A percentile compares a stretch with the other conserved stretches of the same genome.
These are phyloP conservation scores for Cucumis melo DNA, from an alignment of 306 rosid genomes.

Conservation along the genomic window DNA sequence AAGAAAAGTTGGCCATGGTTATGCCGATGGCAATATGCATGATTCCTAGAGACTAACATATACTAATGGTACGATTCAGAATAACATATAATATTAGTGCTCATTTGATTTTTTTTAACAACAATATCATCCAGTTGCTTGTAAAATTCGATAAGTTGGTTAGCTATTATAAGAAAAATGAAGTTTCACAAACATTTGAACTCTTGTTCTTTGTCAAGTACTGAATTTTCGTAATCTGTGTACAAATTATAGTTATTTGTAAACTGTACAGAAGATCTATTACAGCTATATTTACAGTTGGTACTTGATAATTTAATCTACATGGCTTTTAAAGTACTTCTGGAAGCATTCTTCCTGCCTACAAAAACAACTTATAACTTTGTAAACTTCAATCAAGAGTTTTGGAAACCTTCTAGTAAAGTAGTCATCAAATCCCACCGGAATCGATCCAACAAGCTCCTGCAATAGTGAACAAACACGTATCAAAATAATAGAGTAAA, in stretches of 20 bases:
- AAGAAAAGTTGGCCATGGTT: slow-evolving; percentile 6
- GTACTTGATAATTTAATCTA: neutral
- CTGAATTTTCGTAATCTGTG: neutral
- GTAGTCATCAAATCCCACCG: slow-evolving; percentile 30
- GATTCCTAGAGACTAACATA: neutral
- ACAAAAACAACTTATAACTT: slow-evolving; percentile 16
- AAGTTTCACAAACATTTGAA: neutral
- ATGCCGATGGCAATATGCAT: neutral
- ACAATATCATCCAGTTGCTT: neutral
- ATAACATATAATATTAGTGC: neutral
- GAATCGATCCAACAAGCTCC: slow-evolving; percentile 31
- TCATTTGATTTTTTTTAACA: neutral
- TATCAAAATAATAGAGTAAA: neutral
- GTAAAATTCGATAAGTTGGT: neutral
- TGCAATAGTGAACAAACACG: neutral
- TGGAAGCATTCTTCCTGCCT: slow-evolving; percentile 23
- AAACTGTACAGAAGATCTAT: neutral
- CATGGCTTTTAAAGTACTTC: slow-evolving; percentile 18
- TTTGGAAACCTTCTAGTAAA: slow-evolving; percentile 32
- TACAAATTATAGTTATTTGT: neutral
- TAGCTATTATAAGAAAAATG: neutral
- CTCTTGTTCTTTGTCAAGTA: neutral
- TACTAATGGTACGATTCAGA: neutral
- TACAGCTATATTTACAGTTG: neutral
- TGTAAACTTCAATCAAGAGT: slow-evolving; percentile 33